Base-by-base conservation (phyloP, 805 yeast species). In the Kodamaea restingae region DNA sequence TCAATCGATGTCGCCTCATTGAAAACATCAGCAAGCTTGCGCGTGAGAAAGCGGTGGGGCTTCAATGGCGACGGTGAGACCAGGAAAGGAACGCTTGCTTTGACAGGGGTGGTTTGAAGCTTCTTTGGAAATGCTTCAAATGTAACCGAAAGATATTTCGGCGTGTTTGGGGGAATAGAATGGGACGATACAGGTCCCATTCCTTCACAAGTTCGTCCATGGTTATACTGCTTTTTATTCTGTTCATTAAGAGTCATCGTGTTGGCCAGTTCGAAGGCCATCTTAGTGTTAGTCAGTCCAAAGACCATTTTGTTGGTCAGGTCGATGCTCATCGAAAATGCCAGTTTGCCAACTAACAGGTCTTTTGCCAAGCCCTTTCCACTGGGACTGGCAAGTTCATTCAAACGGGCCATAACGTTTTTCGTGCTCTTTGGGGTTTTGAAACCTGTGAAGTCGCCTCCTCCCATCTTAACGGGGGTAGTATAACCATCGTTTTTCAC, bases 41-140 rank as follows among this genome's bases (percentile, higher is more conserved):
- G 58, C 25, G 53, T 45, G 15, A 62, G 45, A 21, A 56, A 48
- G 17, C 68, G 39, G 41, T 61, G 63, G 3, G 66, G 46, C 36
- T 64, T 70, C 26, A 73, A 49, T 7, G 76, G 76, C 3, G 74
- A 66, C 0, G 78, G 78, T 5, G 78, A 72, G 3, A 62, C 62
- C 51, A 52, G 70, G 41, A 67, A 67, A 11, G 7, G 47, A 2
- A 20, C 6, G 22, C 4, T 44, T 4, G 29, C 21, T 18, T 32
- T 32, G 24, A 28, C 30, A 15, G 47, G 39, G 5, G 44, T 40
- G 4, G 17, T 25, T 7, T 25, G 27, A 7, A 25, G 27, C 10
- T 25, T 25, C 27, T 25, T 25, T 25, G 27, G 27, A 25, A 25
- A 25, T 25, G 27, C n/a, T 9, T 30, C 21, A 10, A 8, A 17